A percentile compares a stretch with the other conserved stretches of the same genome.
Conservation (phyloP, 1,284 basidiomycete genomes). For the Malassezia slooffiae region DNA sequence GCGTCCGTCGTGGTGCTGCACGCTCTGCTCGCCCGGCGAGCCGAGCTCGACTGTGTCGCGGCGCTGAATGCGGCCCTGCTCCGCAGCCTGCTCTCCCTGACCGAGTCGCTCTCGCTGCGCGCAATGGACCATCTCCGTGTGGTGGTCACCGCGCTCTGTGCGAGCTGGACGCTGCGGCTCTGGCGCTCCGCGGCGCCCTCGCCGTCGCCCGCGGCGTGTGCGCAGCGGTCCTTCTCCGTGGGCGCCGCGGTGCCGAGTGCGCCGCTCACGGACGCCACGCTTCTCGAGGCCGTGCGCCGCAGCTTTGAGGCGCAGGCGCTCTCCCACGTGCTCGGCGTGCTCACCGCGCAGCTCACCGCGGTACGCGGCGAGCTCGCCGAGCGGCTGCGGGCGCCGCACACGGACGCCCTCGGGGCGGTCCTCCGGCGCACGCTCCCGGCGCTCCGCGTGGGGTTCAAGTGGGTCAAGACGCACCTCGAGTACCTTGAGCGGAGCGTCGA, state of each 20-base stretch:
- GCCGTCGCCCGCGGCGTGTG: constrained; percentile 6
- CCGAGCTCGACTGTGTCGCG: constrained; percentile 21
- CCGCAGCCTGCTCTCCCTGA: constrained; percentile 19
- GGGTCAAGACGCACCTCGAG: constrained; percentile 68
- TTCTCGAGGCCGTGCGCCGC: constrained; percentile 2
- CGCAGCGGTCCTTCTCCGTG: constrained; percentile 49
- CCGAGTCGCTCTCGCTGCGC: constrained; percentile 20
- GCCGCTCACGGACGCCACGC: not conserved
- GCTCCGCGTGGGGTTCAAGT: constrained; percentile 75
- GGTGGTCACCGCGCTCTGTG: constrained; percentile 30
- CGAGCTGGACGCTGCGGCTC: constrained; percentile 27
- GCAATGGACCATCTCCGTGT: constrained; percentile 36
- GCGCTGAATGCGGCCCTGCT: constrained; percentile 25
- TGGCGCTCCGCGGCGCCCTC: constrained; percentile 19
- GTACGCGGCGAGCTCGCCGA: constrained; percentile 52
- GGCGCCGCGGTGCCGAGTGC: constrained; percentile 52
- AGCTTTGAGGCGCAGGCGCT: constrained; percentile 68
- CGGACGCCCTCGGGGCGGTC: constrained; percentile 57
- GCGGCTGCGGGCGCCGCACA: constrained; percentile 52
- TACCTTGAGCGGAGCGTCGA: constrained; percentile 52
- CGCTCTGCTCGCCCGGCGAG: constrained; percentile 27
- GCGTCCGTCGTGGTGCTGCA: constrained; percentile 30
- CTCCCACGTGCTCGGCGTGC: constrained; percentile 62
- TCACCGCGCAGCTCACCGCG: constrained; percentile 59
- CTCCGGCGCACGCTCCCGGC: constrained; percentile 76